Conservation (phyloP, 164 flowering plant genomes). For the Warburgia ugandensis region DNA sequence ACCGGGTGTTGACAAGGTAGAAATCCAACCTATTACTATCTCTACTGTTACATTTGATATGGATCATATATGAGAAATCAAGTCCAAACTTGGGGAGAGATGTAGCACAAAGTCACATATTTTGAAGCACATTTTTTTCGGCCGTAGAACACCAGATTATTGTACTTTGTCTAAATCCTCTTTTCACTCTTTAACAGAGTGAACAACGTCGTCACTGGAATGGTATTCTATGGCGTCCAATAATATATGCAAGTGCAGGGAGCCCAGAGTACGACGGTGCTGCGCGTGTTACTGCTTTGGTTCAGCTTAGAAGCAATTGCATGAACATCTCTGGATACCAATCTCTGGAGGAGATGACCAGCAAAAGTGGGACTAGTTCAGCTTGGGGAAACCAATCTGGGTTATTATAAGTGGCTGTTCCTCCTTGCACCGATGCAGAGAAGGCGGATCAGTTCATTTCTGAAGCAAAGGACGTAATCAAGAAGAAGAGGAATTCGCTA, state of each 20-base stretch:
- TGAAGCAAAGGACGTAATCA: conserved; percentile 25
- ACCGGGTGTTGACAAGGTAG: conserved; percentile 29
- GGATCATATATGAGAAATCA: conserved; percentile 40
- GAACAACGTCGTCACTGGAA: conserved; percentile 50
- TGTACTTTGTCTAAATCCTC: not conserved
- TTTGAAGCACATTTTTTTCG: not conserved
- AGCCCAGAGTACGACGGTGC: conserved; percentile 6
- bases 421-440: conserved; percentile 2
- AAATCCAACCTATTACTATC: conserved; percentile 27
- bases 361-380: conserved; percentile 14
- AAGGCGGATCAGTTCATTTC: conserved; percentile 24
- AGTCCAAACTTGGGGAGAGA: conserved; percentile 46
- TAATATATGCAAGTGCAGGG: conserved; percentile 36
- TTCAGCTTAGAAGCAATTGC: conserved; percentile 56
- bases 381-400: conserved; percentile 41
- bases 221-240: conserved; percentile 39
- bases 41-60: conserved; percentile 35
- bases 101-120: conserved; percentile 6
- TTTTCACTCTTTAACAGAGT: conserved; percentile 24
- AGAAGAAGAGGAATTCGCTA: conserved; percentile 28
- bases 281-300: conserved; percentile 34
- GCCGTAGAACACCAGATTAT: not conserved
- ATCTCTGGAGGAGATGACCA: conserved; percentile 38
- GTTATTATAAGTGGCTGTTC: conserved; percentile 21
- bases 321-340: conserved; percentile 23